Base-by-base conservation (phyloP, 352 stramenopile species). In the Phytophthora pisi region DNA sequence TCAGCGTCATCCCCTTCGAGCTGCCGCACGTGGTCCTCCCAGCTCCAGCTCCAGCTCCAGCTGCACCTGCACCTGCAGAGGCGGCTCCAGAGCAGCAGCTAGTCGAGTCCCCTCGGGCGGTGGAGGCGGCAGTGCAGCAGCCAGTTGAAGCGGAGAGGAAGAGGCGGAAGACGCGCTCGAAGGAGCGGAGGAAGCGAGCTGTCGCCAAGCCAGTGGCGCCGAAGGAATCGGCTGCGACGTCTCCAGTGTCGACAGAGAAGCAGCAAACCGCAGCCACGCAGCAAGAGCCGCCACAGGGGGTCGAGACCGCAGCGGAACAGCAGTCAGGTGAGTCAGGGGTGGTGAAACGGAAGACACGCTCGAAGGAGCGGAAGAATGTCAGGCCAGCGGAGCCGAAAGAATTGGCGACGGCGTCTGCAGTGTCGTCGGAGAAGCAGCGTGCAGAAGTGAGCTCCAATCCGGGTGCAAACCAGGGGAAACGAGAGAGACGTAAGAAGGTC, bases 1-100 rank as follows among this genome's bases (percentile, higher is more conserved):
- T 86, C 23, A 78, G 64, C 59, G 72, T 86, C 10, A 74, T 86
- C 31, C 78, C 63, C 0, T 79, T 64, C 47, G 57, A 70, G 10
- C 64, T 79, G n/a, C 43, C 65, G 8, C 57, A 45, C 16, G 10
- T 54, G 20, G 23, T 34, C 8, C 18, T 40, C 16, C 23, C 34
- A 0, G 15, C 24, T 15, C 28, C 20, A 20, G 20, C 20, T 20
- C 20, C 20, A 1, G 20, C 20, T 20, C 20, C 20, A 1, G 20
- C 20, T 20, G 20, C 20, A 20, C 20, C 20, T 20, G 20, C 20
- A 20, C 20, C 40, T 57, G 18, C 16, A 15, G 18, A 16, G 3
- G 45, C 57, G 38, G 31, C 28, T 40, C 28, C 2, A 47, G 20
- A 47, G 18, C 40, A 46, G 23, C 23, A 55, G 26, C 18, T 28